Percentiles rank a stretch among this genome's conserved stretches.
Evolutionary conservation across 805 yeast species (phyloP).

Genomic region (Yarrowia sp.): DNA sequence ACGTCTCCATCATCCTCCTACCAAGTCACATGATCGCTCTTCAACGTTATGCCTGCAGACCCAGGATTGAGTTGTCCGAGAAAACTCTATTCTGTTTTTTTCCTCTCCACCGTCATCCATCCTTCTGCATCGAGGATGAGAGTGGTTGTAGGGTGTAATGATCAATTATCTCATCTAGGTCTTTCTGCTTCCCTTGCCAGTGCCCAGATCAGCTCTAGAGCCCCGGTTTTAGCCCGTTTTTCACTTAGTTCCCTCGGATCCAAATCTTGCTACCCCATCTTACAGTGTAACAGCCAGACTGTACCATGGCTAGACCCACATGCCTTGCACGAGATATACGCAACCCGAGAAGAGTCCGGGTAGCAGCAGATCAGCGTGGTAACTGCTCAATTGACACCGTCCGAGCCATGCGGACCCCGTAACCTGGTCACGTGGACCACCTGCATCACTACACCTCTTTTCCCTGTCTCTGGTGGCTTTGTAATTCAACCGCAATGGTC

Average conservation of each 20-base stretch:
- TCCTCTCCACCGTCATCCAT: background rate
- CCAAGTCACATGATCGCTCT: constrained; percentile 25
- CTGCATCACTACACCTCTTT: background rate
- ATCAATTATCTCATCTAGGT: no score
- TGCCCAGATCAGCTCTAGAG: no score
- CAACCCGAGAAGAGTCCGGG: no score
- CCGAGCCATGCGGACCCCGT: no score
- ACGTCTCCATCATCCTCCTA: background rate
- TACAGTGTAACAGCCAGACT: background rate
- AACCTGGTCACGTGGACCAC: constrained; percentile 1
- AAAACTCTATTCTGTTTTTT: constrained; percentile 23
- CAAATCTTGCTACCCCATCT: constrained; percentile 18
- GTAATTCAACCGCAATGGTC: constrained; percentile 12
- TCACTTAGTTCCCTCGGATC: no score
- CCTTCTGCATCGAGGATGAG: constrained; percentile 7
- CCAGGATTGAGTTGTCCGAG: background rate
- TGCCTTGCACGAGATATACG: no score
- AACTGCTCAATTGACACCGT: background rate
- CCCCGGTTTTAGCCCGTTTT: no score
- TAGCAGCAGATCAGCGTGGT: no score
- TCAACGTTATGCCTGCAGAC: constrained; percentile 23
- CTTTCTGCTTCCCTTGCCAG: no score
- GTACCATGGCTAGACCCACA: no score
- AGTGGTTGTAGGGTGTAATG: no score
- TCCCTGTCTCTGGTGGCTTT: background rate